Base-by-base conservation (phyloP, 345 rosid species). In the Murraya koenigii region DNA sequence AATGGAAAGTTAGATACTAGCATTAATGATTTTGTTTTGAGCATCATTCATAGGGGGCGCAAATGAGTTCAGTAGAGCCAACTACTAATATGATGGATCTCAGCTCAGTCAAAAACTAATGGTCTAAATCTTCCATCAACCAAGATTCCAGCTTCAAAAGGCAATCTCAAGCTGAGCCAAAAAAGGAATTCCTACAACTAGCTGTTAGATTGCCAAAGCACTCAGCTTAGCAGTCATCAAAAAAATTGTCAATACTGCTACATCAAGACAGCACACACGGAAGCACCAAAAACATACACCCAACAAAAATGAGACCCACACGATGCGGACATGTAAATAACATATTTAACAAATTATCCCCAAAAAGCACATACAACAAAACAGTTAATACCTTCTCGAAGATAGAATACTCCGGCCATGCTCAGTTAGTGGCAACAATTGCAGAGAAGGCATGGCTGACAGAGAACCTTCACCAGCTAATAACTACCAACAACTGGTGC, bases 401-500 rank as follows among this genome's bases (percentile, higher is more conserved):
- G 96, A 94, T 66, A 95, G 81, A 71, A 93, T 90, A 84, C 86
- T 82, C 15, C 89, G 89, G 25, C 99, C 99, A 71, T 77, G 93
- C 83, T 93, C 94, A 6, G 99, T 95, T 85, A 93, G 82, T 81
- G 90, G 92, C 85, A 95, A 89, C 61, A 93, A 84, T 84, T 92
- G 98, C 71, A 93, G 97, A 82, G 96, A 93, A 86, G 94, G 89
- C 99, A 95, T 95, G 83, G 81, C 85, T 83, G 66, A 82, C 66
- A n/a, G 15, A 38, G 70, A 38, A 41, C 64, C 67, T 49, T 69
- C 60, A 30, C 41, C 78, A 62, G 10, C 72, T 64, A 77, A 54
- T 64, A 71, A 77, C 80, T 59, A 56, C 69, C 44, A 83, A 80
- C 72, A 72, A 74, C 77, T 74, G 59, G 79, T 66, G 69, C 47